Percentiles rank a stretch among this genome's conserved stretches.
These are phyloP conservation scores for Chaetomium tenue DNA, from an alignment of 495 filamentous ascomycete species.

Conservation along the genomic window DNA sequence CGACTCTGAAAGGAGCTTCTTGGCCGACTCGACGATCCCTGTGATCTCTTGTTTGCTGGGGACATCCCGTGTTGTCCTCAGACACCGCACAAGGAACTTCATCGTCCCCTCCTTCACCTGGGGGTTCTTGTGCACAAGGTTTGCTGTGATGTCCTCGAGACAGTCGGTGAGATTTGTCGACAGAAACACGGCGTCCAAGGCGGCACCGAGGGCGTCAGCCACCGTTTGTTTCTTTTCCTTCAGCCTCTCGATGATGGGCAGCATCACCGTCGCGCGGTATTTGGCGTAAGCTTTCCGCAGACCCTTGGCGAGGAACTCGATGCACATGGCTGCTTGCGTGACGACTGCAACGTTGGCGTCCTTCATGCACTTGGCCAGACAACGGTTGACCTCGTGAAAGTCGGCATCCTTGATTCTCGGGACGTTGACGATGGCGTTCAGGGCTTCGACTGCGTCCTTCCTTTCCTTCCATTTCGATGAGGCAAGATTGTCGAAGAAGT, in stretches of 20 bases:
- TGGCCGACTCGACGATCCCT: slow-evolving; percentile 78
- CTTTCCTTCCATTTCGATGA: slow-evolving; percentile 98
- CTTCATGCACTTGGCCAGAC: slow-evolving; percentile 93
- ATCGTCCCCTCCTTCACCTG: slow-evolving; percentile 94
- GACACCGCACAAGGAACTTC: slow-evolving; percentile 82
- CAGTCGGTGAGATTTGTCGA: slow-evolving; percentile 78
- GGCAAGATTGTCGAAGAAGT: slow-evolving; percentile 75
- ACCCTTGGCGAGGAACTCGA: slow-evolving; percentile 88
- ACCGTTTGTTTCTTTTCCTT: slow-evolving; percentile 96
- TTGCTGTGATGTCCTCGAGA: slow-evolving; percentile 83
- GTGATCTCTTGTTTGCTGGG: slow-evolving; percentile 81
- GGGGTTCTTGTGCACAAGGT: slow-evolving; percentile 89
- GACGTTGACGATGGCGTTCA: slow-evolving; percentile 74
- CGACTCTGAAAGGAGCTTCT: slow-evolving; percentile 85
- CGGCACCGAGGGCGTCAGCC: slow-evolving; percentile 78
- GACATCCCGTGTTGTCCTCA: slow-evolving; percentile 77
- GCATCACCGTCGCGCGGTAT: slow-evolving; percentile 74
- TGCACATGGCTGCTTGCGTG: slow-evolving; percentile 88
- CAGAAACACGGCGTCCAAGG: slow-evolving; percentile 81
- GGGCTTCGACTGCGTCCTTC: slow-evolving; percentile 87
- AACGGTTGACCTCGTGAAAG: slow-evolving; percentile 77
- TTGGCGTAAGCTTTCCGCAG: slow-evolving; percentile 74
- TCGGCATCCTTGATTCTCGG: slow-evolving; percentile 89
- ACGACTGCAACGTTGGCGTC: slow-evolving; percentile 97
- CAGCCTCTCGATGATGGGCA: slow-evolving; percentile 85